A percentile compares a stretch with the other conserved stretches of the same genome.
phyloP scores from a whole-genome alignment of 148 eudicot genomes.

The Rheum nobile region DNA sequence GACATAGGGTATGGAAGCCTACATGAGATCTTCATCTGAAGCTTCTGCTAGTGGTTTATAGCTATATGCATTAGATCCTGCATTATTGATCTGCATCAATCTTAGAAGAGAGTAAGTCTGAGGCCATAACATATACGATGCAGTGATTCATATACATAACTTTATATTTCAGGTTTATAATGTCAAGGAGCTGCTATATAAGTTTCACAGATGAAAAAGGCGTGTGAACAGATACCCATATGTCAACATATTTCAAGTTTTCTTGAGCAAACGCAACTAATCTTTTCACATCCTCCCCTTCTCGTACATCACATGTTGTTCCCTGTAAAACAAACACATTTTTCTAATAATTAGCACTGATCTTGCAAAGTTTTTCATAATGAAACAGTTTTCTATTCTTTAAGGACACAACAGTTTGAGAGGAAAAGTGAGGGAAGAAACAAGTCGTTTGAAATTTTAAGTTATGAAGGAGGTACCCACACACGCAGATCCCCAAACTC shows the following conservation, averaged over 20 bases:
- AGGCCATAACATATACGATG: neutral
- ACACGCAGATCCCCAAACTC: slow-evolving; percentile 87
- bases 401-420: neutral
- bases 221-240: slow-evolving; percentile 54
- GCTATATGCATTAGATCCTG: slow-evolving; percentile 99
- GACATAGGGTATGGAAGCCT: slow-evolving; percentile 14
- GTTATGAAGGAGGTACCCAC: slow-evolving; percentile 82
- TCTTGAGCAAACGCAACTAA: slow-evolving; percentile 74
- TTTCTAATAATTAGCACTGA: neutral
- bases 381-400: neutral
- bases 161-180: neutral
- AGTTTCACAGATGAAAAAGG: neutral
- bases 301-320: slow-evolving; percentile 70
- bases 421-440: slow-evolving; percentile 4
- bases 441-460: slow-evolving; percentile 5
- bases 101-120: slow-evolving; percentile 18
- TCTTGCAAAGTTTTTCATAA: neutral
- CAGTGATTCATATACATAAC: neutral
- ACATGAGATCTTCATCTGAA: slow-evolving; percentile 95
- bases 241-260: slow-evolving; percentile 62
- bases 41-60: slow-evolving; percentile 90
- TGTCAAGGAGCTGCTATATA: neutral
- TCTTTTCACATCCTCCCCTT: slow-evolving; percentile 62
- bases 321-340: slow-evolving; percentile 37
- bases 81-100: slow-evolving; percentile 95